Percentiles rank a stretch among this genome's conserved stretches.
Evolutionary conservation across 2,329 filamentous ascomycete species (phyloP).

Genomic region (Xylariales sp.): DNA sequence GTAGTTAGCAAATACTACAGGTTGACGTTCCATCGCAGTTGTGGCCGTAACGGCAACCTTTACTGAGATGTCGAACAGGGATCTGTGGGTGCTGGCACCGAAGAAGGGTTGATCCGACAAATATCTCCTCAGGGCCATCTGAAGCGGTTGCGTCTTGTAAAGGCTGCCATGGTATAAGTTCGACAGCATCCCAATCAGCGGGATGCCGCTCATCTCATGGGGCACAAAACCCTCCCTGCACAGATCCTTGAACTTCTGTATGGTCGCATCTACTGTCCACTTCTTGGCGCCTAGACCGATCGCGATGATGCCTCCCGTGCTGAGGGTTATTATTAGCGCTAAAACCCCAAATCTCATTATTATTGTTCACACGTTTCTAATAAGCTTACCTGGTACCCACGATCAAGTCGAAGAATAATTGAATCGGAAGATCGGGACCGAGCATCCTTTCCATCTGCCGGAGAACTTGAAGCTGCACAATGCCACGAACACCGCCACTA

Average conservation of each 20-base stretch:
- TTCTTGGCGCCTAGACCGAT: constrained; percentile 27
- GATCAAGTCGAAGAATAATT: constrained; percentile 26
- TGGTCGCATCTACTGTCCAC: constrained; percentile 22
- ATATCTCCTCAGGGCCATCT: constrained; percentile 19
- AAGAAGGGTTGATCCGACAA: constrained; percentile 25
- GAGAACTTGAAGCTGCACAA: constrained; percentile 23
- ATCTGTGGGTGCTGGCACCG: constrained; percentile 19
- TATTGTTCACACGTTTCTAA: too few species aligned
- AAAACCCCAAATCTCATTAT: too few species aligned
- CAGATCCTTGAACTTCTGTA: constrained; percentile 25
- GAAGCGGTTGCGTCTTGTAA: constrained; percentile 24
- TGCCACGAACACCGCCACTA: constrained; percentile 23
- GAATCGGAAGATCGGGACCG: constrained; percentile 22
- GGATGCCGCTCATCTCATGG: constrained; percentile 22
- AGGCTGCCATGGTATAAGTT: constrained; percentile 25
- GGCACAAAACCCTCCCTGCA: constrained; percentile 21
- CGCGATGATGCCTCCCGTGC: constrained; percentile 23
- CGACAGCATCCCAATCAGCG: constrained; percentile 21
- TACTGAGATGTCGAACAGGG: constrained; percentile 15
- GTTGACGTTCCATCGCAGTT: constrained; percentile 15
- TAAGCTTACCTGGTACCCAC: constrained; percentile 23
- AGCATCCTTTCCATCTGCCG: constrained; percentile 23
- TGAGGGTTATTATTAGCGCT: too few species aligned
- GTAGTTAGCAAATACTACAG: constrained; percentile 26
- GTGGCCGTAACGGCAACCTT: constrained; percentile 24